These are phyloP conservation scores for Litchi chinensis DNA, from an alignment of 345 rosid genomes.

Conservation along the genomic window DNA sequence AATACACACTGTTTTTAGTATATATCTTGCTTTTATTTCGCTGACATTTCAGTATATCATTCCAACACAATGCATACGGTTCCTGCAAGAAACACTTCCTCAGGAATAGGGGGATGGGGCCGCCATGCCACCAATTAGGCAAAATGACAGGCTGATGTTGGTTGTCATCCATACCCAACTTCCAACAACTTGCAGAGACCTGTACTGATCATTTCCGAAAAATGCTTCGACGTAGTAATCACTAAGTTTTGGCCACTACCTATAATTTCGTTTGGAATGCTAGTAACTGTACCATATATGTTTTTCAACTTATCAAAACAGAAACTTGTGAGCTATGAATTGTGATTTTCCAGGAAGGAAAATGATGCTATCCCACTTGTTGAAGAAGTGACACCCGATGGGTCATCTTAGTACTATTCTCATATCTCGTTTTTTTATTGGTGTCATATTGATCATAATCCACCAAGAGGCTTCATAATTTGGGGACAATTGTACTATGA, in stretches of 20 bases:
- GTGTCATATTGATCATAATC: constrained; percentile 4
- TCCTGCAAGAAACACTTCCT: neutral
- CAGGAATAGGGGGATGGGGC: neutral
- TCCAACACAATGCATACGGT: neutral
- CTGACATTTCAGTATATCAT: no score
- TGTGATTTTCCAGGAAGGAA: neutral
- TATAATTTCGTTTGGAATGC: neutral
- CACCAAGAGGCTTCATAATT: constrained; percentile 14
- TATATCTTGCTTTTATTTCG: no score
- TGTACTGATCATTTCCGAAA: neutral
- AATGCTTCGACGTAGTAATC: neutral
- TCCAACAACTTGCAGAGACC: constrained; percentile 15
- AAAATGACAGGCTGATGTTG: constrained; percentile 11
- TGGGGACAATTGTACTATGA: constrained; percentile 23
- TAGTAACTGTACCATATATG: neutral
- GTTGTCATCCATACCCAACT: neutral
- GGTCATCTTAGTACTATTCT: neutral
- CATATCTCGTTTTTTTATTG: no score
- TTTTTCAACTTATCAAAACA: neutral
- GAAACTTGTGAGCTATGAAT: neutral
- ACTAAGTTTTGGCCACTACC: neutral
- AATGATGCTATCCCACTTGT: constrained; percentile 27
- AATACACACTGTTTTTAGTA: no score
- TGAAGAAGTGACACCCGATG: constrained; percentile 15
- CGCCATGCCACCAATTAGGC: neutral